Base-by-base conservation (phyloP, 371 early-diverging fungal genomes). In the Mortierella sp. region DNA sequence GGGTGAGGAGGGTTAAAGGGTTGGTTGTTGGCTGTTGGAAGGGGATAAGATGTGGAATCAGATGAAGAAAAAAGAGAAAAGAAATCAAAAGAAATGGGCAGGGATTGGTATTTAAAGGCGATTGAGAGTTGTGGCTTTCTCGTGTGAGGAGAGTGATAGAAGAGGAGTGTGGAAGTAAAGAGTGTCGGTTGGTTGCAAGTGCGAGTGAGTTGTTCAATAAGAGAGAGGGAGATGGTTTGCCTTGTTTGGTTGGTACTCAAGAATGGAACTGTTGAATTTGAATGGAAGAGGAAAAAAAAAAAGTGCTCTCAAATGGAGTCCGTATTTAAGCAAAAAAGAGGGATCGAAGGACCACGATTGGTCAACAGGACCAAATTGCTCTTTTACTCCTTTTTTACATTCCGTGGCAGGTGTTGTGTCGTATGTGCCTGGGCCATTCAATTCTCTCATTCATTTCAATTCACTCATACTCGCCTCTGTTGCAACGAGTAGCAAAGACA, bases 21-120 rank as follows among this genome's bases (percentile, higher is more conserved):
- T 14, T 55, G 45, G 38, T 73, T 44, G 63, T 73, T 55, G 47
- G 50, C 50, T 31, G 24, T 34, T 65, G 68, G 68, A 65, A 58
- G 73, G 70, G 72, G 80, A 73, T 76, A 60, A 74, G 71, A 78
- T 58, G 68, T 26, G 76, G 48, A 68, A 76, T 72, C 71, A 76
- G 76, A 78, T 72, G 68, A 72, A 45, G 76, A 74, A 68, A 57
- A 57, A 74, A 73, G 68, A 60, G 31, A 72, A 34, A 77, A 74
- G 52, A 65, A 58, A 26, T 21, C 31, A 42, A 76, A 70, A 21
- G 28, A 19, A 8, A 14, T 8, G 55, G 54, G 55, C 10, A 50
- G 70, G 8, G 42, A 60, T 38, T 65, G 42, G 68, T 65, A 65
- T 65, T 65, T 65, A 65, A 65, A 38, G 68, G 21, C 16, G 19